Percentiles rank a stretch among this genome's conserved stretches.
These are phyloP conservation scores for Candida peoriensis DNA, from an alignment of 805 yeast genomes.

Conservation along the genomic window DNA sequence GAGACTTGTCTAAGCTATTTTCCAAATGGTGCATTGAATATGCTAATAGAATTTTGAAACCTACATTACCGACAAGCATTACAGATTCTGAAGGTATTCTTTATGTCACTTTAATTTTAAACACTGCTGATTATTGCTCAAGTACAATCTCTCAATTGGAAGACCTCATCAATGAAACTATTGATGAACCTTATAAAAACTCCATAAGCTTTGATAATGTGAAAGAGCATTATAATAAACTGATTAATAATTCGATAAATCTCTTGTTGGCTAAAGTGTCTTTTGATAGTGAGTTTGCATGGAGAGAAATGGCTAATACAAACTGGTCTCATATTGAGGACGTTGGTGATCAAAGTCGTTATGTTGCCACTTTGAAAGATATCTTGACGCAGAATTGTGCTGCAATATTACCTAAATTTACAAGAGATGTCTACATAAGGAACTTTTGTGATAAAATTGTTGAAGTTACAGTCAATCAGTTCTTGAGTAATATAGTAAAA, in stretches of 20 bases:
- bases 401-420: constrained; percentile 50
- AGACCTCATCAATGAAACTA: constrained; percentile 45
- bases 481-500: constrained; percentile 50
- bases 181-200: constrained; percentile 37
- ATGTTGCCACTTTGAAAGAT: constrained; percentile 52
- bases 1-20: constrained; percentile 51
- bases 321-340: constrained; percentile 65
- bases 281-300: constrained; percentile 57
- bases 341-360: constrained; percentile 71
- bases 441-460: constrained; percentile 72
- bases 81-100: constrained; percentile 51
- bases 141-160: constrained; percentile 74
- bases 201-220: constrained; percentile 45
- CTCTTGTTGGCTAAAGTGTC: constrained; percentile 54
- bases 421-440: constrained; percentile 66
- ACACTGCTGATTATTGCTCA: constrained; percentile 87
- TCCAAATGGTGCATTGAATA: constrained; percentile 61
- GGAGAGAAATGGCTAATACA: constrained; percentile 78
- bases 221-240: constrained; percentile 49
- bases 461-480: constrained; percentile 54
- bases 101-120: constrained; percentile 65
- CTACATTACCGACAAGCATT: constrained; percentile 44
- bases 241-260: constrained; percentile 54
- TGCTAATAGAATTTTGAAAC: constrained; percentile 43
- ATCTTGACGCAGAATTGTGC: constrained; percentile 41